Conservation (phyloP, 2,329 filamentous ascomycete species). For the Aspergillus sergii region DNA sequence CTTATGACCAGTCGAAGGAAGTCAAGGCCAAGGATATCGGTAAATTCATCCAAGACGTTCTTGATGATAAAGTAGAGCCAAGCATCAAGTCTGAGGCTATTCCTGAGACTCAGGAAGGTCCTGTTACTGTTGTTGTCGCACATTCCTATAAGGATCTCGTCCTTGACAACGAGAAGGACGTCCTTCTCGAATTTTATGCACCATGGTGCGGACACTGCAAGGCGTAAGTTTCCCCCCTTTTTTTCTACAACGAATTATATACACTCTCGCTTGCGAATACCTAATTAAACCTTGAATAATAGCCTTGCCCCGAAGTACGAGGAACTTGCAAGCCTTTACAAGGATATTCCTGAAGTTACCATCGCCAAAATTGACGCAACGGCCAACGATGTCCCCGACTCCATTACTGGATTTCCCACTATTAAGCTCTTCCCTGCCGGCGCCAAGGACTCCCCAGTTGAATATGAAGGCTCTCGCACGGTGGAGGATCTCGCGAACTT, state of each 20-base stretch:
- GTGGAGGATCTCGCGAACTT: slow-evolving; percentile 91
- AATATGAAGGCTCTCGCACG: slow-evolving; percentile 85
- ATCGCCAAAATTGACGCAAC: slow-evolving; percentile 95
- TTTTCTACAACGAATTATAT: not conserved
- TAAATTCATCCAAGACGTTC: slow-evolving; percentile 83
- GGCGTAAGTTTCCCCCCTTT: slow-evolving; percentile 47
- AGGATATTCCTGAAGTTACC: slow-evolving; percentile 58
- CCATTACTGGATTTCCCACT: slow-evolving; percentile 96
- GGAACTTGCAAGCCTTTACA: slow-evolving; percentile 61
- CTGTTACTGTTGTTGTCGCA: slow-evolving; percentile 86
- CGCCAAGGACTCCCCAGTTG: slow-evolving; percentile 79
- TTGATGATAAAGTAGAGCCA: slow-evolving; percentile 84
- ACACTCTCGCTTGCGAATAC: not conserved
- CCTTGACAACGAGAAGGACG: slow-evolving; percentile 92
- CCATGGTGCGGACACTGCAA: slow-evolving; percentile 78
- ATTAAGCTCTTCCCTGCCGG: slow-evolving; percentile 98
- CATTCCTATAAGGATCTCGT: slow-evolving; percentile 92
- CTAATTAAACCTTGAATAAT: slow-evolving; percentile 14
- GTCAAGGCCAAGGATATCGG: slow-evolving; percentile 73
- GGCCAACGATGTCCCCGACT: slow-evolving; percentile 92
- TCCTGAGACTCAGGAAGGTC: slow-evolving; percentile 87
- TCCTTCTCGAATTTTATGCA: slow-evolving; percentile 97
- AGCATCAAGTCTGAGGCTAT: slow-evolving; percentile 99
- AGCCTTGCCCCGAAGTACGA: slow-evolving; percentile 69
- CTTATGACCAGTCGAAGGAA: slow-evolving; percentile 81